Percentiles rank a stretch among this genome's conserved stretches.
Conservation (phyloP, 2,329 filamentous ascomycete species). For the Malbranchea cinnamomea region DNA sequence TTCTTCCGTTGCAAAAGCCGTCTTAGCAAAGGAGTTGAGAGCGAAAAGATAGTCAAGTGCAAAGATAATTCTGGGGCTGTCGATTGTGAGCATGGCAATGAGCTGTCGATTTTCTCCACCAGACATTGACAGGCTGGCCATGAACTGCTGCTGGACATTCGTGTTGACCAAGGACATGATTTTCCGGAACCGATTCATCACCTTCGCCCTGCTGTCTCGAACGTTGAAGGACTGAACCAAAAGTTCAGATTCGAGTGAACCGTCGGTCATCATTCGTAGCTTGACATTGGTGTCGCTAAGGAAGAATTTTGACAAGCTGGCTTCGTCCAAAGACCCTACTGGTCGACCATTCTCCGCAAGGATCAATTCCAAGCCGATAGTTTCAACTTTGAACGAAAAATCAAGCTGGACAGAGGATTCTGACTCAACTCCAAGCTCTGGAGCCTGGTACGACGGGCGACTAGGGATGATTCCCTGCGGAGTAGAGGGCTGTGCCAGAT, state of each 20-base stretch:
- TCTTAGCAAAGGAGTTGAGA: conserved; percentile 65
- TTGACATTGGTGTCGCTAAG: conserved; percentile 87
- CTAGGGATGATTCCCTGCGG: too few relatives aligned
- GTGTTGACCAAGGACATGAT: conserved; percentile 98
- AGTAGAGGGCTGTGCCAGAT: conserved; percentile 12
- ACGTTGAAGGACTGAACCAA: conserved; percentile 92
- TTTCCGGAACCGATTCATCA: conserved; percentile 90
- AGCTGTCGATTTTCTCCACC: conserved; percentile 66
- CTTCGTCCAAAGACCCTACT: conserved; percentile 59
- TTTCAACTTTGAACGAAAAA: conserved; percentile 75
- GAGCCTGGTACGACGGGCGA: conserved; percentile 47
- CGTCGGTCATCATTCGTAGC: conserved; percentile 81
- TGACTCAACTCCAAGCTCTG: conserved; percentile 53
- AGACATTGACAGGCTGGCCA: conserved; percentile 91
- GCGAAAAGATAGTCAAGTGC: conserved; percentile 92
- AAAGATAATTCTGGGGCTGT: conserved; percentile 89
- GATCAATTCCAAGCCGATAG: conserved; percentile 76
- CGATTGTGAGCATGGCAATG: conserved; percentile 83
- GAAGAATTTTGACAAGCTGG: conserved; percentile 85
- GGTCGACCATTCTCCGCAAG: conserved; percentile 61
- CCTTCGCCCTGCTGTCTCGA: conserved; percentile 71
- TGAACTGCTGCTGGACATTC: conserved; percentile 84
- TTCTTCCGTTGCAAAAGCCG: conserved; percentile 47
- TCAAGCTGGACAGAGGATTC: conserved; percentile 88
- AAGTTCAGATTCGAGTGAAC: conserved; percentile 81